phyloP scores from a whole-genome alignment of 768 basidiomycete genomes.

The Cantharellus anzutake region DNA sequence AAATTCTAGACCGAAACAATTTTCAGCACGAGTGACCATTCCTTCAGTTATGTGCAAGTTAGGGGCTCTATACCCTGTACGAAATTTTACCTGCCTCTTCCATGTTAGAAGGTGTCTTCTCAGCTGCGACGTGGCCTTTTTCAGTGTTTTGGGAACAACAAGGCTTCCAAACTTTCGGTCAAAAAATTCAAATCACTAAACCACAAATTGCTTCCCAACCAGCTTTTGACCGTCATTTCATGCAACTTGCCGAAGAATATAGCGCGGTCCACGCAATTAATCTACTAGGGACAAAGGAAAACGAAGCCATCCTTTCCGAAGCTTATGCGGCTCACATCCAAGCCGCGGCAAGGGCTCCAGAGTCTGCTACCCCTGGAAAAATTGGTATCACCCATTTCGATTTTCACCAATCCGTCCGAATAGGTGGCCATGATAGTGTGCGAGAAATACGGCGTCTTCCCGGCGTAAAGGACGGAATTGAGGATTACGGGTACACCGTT shows the following conservation, averaged over 20 bases:
- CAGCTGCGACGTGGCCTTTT: slow-evolving; percentile 1
- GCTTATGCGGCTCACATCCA: slow-evolving; percentile 66
- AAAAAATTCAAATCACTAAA: slow-evolving; percentile 84
- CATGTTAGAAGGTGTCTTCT: neutral
- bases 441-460: slow-evolving; percentile 53
- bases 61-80: slow-evolving; percentile 88
- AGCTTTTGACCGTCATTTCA: slow-evolving; percentile 89
- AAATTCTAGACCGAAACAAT: slow-evolving; percentile 64
- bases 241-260: slow-evolving; percentile 73
- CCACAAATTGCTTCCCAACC: slow-evolving; percentile 85
- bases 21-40: slow-evolving; percentile 70
- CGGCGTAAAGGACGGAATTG: slow-evolving; percentile 39
- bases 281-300: slow-evolving; percentile 79
- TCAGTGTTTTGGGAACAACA: slow-evolving; percentile 99
- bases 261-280: slow-evolving; percentile 75
- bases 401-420: slow-evolving; percentile 69
- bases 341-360: slow-evolving; percentile 13
- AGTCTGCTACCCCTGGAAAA: slow-evolving; percentile 32
- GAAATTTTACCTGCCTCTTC: slow-evolving; percentile 16
- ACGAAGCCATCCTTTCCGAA: slow-evolving; percentile 65
- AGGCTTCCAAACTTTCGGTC: slow-evolving; percentile 85
- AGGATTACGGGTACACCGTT: slow-evolving; percentile 75
- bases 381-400: slow-evolving; percentile 79
- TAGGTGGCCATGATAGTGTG: slow-evolving; percentile 75
- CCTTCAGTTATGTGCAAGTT: slow-evolving; percentile 83